A percentile compares a stretch with the other conserved stretches of the same genome.
Evolutionary conservation across 805 yeast genomes (phyloP).

Genomic region (Saccharomycopsis sp.): DNA sequence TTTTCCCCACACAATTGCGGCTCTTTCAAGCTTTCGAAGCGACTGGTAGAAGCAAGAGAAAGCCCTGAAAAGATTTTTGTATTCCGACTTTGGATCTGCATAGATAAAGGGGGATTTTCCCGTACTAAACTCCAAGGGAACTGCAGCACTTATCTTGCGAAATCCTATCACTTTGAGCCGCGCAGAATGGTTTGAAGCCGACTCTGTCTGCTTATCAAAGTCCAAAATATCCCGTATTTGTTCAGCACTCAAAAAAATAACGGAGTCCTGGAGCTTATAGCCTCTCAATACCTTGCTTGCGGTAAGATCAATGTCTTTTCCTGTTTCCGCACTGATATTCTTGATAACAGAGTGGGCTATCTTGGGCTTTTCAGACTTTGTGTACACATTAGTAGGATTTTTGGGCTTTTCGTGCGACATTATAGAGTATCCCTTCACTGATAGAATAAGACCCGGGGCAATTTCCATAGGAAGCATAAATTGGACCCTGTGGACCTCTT

Average conservation of each 20-base stretch:
- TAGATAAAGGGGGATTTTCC: constrained; percentile 56
- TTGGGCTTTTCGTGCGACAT: constrained; percentile 46
- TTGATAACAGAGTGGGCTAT: constrained; percentile 45
- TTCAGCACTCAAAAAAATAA: constrained; percentile 33
- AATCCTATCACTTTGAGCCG: constrained; percentile 62
- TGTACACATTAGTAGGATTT: constrained; percentile 46
- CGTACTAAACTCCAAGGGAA: constrained; percentile 45
- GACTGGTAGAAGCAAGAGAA: constrained; percentile 62
- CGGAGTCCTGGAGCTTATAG: constrained; percentile 42
- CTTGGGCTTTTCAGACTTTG: constrained; percentile 43
- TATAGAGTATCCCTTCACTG: constrained; percentile 67
- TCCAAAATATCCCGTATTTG: constrained; percentile 31
- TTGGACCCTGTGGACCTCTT: constrained; percentile 55
- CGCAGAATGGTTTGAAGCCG: constrained; percentile 28
- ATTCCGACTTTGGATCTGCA: constrained; percentile 53
- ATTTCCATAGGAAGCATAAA: constrained; percentile 58
- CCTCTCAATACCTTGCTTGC: constrained; percentile 32
- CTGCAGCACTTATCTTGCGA: constrained; percentile 36
- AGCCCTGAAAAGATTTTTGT: constrained; percentile 57
- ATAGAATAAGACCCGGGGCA: constrained; percentile 49
- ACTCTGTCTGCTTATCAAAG: constrained; percentile 25
- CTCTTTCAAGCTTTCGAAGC: constrained; percentile 43
- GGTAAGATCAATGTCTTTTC: constrained; percentile 39
- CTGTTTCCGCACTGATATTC: constrained; percentile 28
- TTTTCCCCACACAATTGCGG: constrained; percentile 72